A percentile compares a stretch with the other conserved stretches of the same genome.
These are phyloP conservation scores for Silene vulgaris DNA, from an alignment of 179 eudicot genomes.

Conservation along the genomic window DNA sequence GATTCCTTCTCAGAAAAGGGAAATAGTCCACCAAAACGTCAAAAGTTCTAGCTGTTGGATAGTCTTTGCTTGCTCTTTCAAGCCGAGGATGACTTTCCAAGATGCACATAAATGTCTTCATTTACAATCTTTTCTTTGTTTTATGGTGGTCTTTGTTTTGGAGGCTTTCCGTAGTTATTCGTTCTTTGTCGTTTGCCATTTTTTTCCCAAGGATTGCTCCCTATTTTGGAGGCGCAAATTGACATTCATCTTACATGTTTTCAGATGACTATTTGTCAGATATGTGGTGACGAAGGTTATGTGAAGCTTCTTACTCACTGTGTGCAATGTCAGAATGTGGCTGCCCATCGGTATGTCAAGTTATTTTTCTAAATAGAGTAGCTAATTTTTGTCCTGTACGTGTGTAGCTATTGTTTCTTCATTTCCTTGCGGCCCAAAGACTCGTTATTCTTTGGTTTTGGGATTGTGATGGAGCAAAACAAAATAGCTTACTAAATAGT, in stretches of 20 bases:
- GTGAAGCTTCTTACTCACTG: conserved; percentile 29
- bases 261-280: conserved; percentile 34
- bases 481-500: too few species aligned
- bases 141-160: not conserved
- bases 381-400: not conserved
- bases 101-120: too few species aligned
- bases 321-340: conserved; percentile 26
- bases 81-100: too few species aligned
- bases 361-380: not conserved
- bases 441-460: too few species aligned
- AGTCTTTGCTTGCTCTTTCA: too few species aligned
- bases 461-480: too few species aligned
- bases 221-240: not conserved
- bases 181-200: too few species aligned
- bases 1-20: too few species aligned
- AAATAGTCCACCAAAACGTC: too few species aligned
- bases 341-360: conserved; percentile 33
- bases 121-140: too few species aligned
- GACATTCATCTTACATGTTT: conserved; percentile 8
- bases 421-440: too few species aligned
- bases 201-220: not conserved
- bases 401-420: not conserved
- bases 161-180: not conserved
- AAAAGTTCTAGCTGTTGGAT: too few species aligned
- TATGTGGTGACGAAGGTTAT: conserved; percentile 34